Evolutionary conservation across 2,329 filamentous ascomycete genomes (phyloP), one percentile per base, ranked within the genome.

Genomic region (Pleoardoris graminearum): DNA sequence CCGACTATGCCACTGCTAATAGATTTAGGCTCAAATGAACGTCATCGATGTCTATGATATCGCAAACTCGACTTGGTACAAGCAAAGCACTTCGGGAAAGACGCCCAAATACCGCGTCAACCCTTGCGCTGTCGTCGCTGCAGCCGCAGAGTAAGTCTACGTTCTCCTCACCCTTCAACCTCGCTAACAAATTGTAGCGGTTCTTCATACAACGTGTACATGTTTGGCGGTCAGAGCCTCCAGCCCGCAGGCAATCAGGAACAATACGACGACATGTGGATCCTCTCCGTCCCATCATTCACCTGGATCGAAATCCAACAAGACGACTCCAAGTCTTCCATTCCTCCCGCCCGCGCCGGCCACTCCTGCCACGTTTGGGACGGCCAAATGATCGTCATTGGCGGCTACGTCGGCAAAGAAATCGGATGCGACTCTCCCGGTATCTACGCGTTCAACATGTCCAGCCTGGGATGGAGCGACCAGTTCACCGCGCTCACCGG

Each of bases 21-120:
- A 14, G 3, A 14, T 3, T 5, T 43, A 81, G 79, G 83, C 81
- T 0, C 78, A 80, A 14, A 91, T 93, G 76, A 91, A 85, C 43
- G 80, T 83, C 14, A 86, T 92, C 33, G 87, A 92, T 59, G 83
- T 93, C n/a, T 94, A 90, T 69, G 90, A 94, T 64, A 83, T 93
- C 51, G 87, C 83, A 3, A 81, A 75, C 25, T 79, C 82, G 2
- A 81, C 78, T 6, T 94, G 90, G 90, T 90, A 88, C 66, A 86
- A 85, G 61, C 90, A 94, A 69, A 76, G 81, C 3, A 90, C 89
- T 0, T 79, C 77, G 3, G 84, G 82, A 2, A 77, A 79, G 0
- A 80, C 79, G 3, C 86, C 87, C 0, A 75, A 80, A 0, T 84
- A 76, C 70, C 82, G 72, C 67, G 88, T 74, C 69, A 88, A 79